Evolutionary conservation across 345 rosid genomes (phyloP).

Genomic region (Hibiscus tridactylites): DNA sequence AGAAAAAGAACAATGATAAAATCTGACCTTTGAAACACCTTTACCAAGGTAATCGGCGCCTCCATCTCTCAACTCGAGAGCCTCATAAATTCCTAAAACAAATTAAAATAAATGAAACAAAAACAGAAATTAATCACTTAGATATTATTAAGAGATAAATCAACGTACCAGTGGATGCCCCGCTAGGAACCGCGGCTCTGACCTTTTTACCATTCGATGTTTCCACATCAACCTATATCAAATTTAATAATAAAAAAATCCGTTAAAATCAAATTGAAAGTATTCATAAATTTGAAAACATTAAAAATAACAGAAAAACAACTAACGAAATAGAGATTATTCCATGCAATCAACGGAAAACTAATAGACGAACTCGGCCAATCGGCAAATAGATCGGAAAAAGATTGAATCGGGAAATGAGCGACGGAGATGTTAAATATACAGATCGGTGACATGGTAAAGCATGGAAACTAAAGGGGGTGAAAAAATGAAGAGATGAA

Average conservation of each 20-base stretch:
- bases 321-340: not conserved
- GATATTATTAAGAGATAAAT: not conserved
- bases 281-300: not conserved
- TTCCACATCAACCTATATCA: slow-evolving; percentile 53
- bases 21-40: not conserved
- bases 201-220: slow-evolving; percentile 44
- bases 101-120: not conserved
- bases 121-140: not conserved
- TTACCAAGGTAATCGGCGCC: not conserved
- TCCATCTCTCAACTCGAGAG: not conserved
- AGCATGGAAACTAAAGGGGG: not conserved
- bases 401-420: not conserved
- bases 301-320: not conserved
- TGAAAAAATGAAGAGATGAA: not conserved
- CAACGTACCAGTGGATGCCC: slow-evolving; percentile 85
- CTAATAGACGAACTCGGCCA: no score
- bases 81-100: slow-evolving; percentile 31
- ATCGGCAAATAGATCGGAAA: no score
- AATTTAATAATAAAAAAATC: not conserved
- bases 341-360: no score
- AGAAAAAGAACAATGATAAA: not conserved
- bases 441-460: not conserved
- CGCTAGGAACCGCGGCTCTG: slow-evolving; percentile 94
- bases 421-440: no score
- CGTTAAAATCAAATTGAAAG: not conserved